Evolutionary conservation across 257 asterid genomes (phyloP), one percentile per base, ranked within the genome.

Genomic region (Cynanchum wilfordii): DNA sequence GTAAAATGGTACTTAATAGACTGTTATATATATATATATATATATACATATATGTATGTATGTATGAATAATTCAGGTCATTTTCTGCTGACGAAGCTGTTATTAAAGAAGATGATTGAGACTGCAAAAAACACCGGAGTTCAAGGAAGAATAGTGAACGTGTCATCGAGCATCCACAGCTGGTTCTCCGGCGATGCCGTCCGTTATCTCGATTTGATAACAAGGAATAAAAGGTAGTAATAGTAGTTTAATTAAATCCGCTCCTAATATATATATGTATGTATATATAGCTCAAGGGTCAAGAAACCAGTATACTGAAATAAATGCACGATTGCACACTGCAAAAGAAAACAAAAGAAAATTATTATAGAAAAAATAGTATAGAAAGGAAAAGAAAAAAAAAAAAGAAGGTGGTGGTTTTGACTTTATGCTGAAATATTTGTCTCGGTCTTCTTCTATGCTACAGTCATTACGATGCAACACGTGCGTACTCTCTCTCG

Each of bases 401-500:
- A 42, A 22, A 3, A 5, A 17, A 50, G 58, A 33, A 25, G 51
- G 57, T 62, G 25, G 27, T 2, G 40, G 69, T 56, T 57, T 83
- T 84, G 92, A 85, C 84, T 83, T 77, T 60, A 3, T 73, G 73
- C 72, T 50, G 76, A 84, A 75, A 74, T 78, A 80, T 78, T 69
- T 71, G 81, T 82, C 77, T 75, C 65, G 73, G 40, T 69, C 54
- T 72, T 71, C 38, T 33, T 33, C 38, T 33, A 33, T n/a, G n/a
- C 75, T 73, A 72, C 90, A 95, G 98, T 87, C 75, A 84, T 72
- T 95, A 90, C 87, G 98, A 95, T 76, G 93, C 92, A 83, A 90
- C 96, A 86, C 95, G 97, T 88, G 99, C 98, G 17, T 95, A 95
- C 81, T 95, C 99, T 73, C 90, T 95, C 81, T 95, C 99, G 76